These are phyloP conservation scores for Casuarina glauca DNA, from an alignment of 306 rosid genomes.

Conservation along the genomic window DNA sequence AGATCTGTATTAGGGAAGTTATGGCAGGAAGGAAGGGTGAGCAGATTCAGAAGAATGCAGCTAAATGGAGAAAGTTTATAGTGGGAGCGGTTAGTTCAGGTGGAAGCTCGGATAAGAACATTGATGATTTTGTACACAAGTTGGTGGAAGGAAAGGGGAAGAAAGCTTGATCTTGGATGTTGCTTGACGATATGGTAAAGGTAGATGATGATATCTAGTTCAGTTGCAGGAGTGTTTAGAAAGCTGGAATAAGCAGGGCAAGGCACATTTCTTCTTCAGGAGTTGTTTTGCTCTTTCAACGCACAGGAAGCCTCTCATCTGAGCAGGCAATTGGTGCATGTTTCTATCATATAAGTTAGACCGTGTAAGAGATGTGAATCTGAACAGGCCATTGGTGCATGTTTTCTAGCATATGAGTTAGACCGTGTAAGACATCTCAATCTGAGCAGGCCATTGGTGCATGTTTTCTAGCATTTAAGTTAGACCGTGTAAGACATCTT, in stretches of 20 bases:
- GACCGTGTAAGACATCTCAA: too few relatives aligned
- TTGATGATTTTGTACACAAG: constrained; percentile 25
- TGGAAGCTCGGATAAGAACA: constrained; percentile 43
- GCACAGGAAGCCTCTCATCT: neutral
- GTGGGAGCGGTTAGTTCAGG: constrained; percentile 32
- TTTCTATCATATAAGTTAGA: too few relatives aligned
- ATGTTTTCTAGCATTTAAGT: neutral
- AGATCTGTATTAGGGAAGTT: constrained; percentile 31
- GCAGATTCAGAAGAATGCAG: constrained; percentile 37
- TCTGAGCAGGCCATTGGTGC: neutral
- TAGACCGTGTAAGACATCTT: neutral
- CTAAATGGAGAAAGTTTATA: constrained; percentile 46
- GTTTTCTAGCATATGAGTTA: too few relatives aligned
- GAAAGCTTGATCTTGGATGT: neutral
- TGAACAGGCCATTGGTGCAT: too few relatives aligned
- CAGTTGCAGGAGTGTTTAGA: neutral
- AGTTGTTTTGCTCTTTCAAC: neutral
- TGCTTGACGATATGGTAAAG: neutral
- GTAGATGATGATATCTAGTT: neutral
- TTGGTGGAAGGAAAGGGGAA: constrained; percentile 2
- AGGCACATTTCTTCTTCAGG: neutral
- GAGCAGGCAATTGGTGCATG: too few relatives aligned
- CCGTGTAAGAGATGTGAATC: too few relatives aligned
- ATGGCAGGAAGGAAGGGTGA: constrained; percentile 45
- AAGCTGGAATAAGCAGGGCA: neutral